Evolutionary conservation across 2,329 filamentous ascomycete genomes (phyloP), one percentile per base, ranked within the genome.

Genomic region (Fusarium nelsonii): DNA sequence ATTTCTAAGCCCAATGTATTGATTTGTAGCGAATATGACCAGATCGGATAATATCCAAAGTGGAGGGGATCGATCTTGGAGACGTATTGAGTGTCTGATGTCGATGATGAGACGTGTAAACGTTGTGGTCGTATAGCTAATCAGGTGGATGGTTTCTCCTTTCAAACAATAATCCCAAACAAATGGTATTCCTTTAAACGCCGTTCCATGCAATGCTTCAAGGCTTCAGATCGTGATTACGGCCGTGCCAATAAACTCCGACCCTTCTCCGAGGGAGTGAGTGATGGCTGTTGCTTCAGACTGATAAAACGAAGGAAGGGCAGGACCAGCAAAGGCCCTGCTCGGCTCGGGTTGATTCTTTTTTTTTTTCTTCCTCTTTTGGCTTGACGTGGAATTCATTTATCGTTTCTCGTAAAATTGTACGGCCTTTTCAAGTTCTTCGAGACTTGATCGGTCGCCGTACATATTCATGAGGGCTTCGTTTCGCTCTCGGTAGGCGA

Each of bases 401-500:
- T 69, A 76, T 65, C 76, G 75, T 63, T 75, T 77, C 69, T 83
- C 83, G 71, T 86, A 86, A 28, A 80, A 79, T 52, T 79, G 75
- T 53, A 86, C 78, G 3, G 84, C 84, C 45, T 79, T 81, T 72
- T 86, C 82, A 33, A 86, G 76, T 65, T 81, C 81, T 28, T 82
- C 80, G 6, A 86, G 77, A 65, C 81, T 85, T 30, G 81, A 81
- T 15, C 84, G 80, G 63, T 84, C 83, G 46, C 84, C 83, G 61
- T 86, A 86, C 58, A 84, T 81, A 36, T 85, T 81, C 75, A 84
- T 78, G 65, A 86, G 75, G 57, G 82, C 77, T 20, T 81, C 78
- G 61, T 84, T 80, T 48, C 76, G 76, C 39, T 76, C 75, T 63
- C 77, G 77, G 52, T 74, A 76, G 52, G 79, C 78, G n/a, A 71